Evolutionary conservation across 2,329 filamentous ascomycete genomes (phyloP), one percentile per base, ranked within the genome.

Genomic region (Dothideomycetidae sp.): DNA sequence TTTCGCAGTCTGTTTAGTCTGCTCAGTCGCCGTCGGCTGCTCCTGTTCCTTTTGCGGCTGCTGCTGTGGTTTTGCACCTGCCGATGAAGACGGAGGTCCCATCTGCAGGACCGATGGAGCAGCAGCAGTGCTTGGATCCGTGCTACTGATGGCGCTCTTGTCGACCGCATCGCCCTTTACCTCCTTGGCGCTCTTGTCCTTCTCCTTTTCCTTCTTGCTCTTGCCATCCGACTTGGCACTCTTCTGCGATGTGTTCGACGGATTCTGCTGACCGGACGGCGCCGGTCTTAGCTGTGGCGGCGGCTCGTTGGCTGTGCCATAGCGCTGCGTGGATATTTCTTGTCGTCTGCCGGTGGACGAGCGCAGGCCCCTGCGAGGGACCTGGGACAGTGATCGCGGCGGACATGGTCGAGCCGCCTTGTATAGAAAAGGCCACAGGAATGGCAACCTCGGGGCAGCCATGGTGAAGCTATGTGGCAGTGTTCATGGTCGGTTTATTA

Each of bases 271-370:
- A 16, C n/a, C 21, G n/a, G 33, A 13, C 10, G 17, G 26, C 7
- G 29, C 31, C 4, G 29, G 15, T 37, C 45, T 44, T 4, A 62
- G 48, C 40, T 63, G 55, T 0, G 59, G 54, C 5, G 58, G 55
- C 3, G 63, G 63, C 44, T 66, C 59, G 32, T 65, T 63, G 1
- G 64, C 63, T 10, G 58, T 60, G 16, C 64, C 64, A 52, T 67
- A 67, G 28, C 64, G 59, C 39, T 62, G 55, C 7, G 46, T 45
- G 12, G 45, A 44, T 10, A 37, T 42, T 42, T 47, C 48, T 42
- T 39, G 55, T 48, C 48, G 53, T 31, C 47, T 51, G 30, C 48
- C 51, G 34, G 53, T 21, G 10, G 54, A 52, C 19, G 57, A 47
- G 32, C 57, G 50, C 19, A 58, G 50, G 21, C 50, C 48, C 39